Base-by-base conservation (phyloP, 2,329 filamentous ascomycete species). In the Pseudocercospora eumusae region DNA sequence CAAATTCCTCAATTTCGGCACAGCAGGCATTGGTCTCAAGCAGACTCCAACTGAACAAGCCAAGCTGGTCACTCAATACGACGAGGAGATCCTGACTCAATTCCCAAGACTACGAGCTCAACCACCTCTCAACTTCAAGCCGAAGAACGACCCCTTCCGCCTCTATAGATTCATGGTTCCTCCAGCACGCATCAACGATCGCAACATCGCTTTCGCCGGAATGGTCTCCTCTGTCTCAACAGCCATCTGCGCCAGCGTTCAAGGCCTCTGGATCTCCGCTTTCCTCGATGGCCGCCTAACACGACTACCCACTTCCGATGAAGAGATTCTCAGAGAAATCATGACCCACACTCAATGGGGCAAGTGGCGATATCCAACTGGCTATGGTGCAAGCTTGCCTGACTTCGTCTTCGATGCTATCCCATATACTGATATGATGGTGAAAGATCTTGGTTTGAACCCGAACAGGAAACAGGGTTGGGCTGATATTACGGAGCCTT, bases 351-450 rank as follows among this genome's bases (percentile, higher is more conserved):
- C 83, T 20, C 84, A 88, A 40, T 93, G 88, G 72, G 87, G 88
- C 4, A 85, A 82, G 66, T 88, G 87, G 83, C 81, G 90, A 25
- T 90, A 89, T 68, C 85, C 88, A 0, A 82, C 79, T 3, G 89
- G 88, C 0, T 87, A 85, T 69, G 88, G 88, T 0, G 79, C 78
- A 42, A 82, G 80, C 70, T 80, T 83, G 61, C 87, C 87, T 0
- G 89, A 91, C 72, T 87, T 92, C 66, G 86, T 90, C 18, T 93
- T 93, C 70, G 91, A 95, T 73, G 83, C 83, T 0, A 73, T 93
- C 58, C 89, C 89, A 3, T 95, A 92, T 70, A 73, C 91, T 18
- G 90, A 93, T 74, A 70, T 88, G 70, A 73, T 93, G 70, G 72
- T 90, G 63, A 76, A 77, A 4, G 90, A 93, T 73, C 69, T 93